Evolutionary conservation across 768 basidiomycete genomes (phyloP).

Genomic region (Hirschioporus abietinus): DNA sequence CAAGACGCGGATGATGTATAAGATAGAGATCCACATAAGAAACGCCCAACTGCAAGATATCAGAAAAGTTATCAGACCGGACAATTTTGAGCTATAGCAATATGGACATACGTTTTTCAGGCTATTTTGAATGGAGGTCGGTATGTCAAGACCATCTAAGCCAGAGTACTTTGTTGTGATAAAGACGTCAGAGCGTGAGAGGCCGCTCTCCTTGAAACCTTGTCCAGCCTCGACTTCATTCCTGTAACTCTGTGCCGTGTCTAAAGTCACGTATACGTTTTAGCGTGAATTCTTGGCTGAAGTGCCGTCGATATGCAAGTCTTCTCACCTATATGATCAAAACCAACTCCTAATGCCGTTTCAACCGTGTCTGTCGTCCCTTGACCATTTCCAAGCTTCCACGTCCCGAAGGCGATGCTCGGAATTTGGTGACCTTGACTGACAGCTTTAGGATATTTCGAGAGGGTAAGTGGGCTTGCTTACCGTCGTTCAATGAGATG

Average conservation of each 20-base stretch:
- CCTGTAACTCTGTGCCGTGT: constrained; percentile 56
- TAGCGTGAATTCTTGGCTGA: not conserved
- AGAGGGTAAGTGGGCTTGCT: constrained; percentile 11
- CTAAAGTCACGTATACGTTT: constrained; percentile 25
- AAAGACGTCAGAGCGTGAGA: constrained; percentile 50
- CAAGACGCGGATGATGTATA: constrained; percentile 53
- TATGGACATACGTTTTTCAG: constrained; percentile 43
- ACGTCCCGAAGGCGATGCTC: constrained; percentile 60
- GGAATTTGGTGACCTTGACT: constrained; percentile 24
- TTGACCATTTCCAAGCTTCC: constrained; percentile 56
- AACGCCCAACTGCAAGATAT: constrained; percentile 46
- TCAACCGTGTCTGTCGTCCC: constrained; percentile 48
- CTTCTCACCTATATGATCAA: constrained; percentile 53
- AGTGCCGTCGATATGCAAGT: not conserved
- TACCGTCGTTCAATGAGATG: constrained; percentile 59
- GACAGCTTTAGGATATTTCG: not conserved
- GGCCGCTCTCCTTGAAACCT: constrained; percentile 50
- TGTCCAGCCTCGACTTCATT: constrained; percentile 55
- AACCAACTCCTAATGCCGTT: constrained; percentile 57
- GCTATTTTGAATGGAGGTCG: constrained; percentile 51
- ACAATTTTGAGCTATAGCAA: not conserved
- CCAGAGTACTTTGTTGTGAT: constrained; percentile 67
- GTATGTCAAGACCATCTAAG: constrained; percentile 42
- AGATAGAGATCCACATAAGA: constrained; percentile 67
- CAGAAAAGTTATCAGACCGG: constrained; percentile 14